Base-by-base conservation (phyloP, 176 grass and related monocot genomes). In the Chloris gayana region DNA sequence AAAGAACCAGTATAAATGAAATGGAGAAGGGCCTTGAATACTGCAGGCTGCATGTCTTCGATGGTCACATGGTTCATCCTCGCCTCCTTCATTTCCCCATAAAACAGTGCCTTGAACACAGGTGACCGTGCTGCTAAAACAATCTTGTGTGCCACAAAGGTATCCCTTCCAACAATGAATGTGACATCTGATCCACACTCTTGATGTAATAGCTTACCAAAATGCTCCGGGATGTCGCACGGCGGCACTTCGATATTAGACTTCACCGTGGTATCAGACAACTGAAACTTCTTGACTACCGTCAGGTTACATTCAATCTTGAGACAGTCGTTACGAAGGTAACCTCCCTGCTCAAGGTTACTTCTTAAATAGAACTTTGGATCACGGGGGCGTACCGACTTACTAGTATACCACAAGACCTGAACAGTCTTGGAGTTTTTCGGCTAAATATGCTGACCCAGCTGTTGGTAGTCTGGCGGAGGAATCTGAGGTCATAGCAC, bases 1-100 rank as follows among this genome's bases (percentile, higher is more conserved):
- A 79, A 6, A 0, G 51, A 78, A 35, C 72, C 83, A 6, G 11
- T 58, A 22, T 72, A 85, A 17, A 78, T 78, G 64, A 79, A 86
- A 24, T 69, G 58, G 17, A 81, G 84, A n/a, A 80, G 44, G 12
- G 41, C 9, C 41, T 44, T 11, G 9, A 13, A 44, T 1, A 44
- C 41, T 1, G 41, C 41, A 12, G 41, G 59, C 58, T 80, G 60
- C 84, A 86, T 80, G 60, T 81, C 77, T 42, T 67, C 18, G 9
- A 81, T 74, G 34, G 26, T 24, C 24, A 86, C 74, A n/a, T 37
- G 27, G 1, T 22, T 26, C 39, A 30, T 56, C 15, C 51, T 30
- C 1, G 9, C 57, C 21, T 64, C 60, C 26, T 14, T 64, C 26
- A 64, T 64, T 32, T 64, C 27, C 60, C 27, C 60, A 5, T 64